Base-by-base conservation (phyloP, 352 stramenopile genomes). In the Pythium biforme region DNA sequence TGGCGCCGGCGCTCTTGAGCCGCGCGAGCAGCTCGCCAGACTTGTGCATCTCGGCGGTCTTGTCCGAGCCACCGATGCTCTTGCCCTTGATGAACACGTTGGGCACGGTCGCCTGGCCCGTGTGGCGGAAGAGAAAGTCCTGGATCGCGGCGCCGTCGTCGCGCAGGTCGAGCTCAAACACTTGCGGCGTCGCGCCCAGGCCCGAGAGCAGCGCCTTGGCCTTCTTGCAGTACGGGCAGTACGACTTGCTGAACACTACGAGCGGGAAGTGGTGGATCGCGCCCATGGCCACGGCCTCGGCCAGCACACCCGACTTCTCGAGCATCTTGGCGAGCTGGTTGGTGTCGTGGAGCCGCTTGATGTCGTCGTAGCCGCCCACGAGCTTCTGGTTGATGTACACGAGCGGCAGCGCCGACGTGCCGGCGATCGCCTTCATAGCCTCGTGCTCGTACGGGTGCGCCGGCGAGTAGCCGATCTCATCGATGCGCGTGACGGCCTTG, bases 51-150 rank as follows among this genome's bases (percentile, higher is more conserved):
- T 74, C 76, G 58, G 97, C 84, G 6, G 92, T 97, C 57, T 98
- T 89, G 74, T 99, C 95, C 60, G 97, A 94, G 41, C 97, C 97
- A 59, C 97, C 97, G 52, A 99, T 83, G 75, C 93, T 96, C 64
- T 97, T 90, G 55, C 92, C 92, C 57, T 92, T 94, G 52, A 99
- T 94, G 74, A 99, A 99, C 34, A 99, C 94, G 71, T 99, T 99
- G 0, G 97, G 97, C 41, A 99, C 97, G 4, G 95, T 99, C 54
- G 86, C 86, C 63, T 98, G 95, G 56, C 90, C 93, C 34, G 96
- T 99, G 55, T 98, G 79, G 27, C 87, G 68, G 53, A 92, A 77
- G 29, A 99, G 76, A 54, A 91, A 97, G 39, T 74, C 71, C 76
- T 99, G 94, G 64, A 99, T 97, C 25, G 88, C 85, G 14, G 59